phyloP scores from a whole-genome alignment of 495 filamentous ascomycete species.

The Penicillium bialowiezense region DNA sequence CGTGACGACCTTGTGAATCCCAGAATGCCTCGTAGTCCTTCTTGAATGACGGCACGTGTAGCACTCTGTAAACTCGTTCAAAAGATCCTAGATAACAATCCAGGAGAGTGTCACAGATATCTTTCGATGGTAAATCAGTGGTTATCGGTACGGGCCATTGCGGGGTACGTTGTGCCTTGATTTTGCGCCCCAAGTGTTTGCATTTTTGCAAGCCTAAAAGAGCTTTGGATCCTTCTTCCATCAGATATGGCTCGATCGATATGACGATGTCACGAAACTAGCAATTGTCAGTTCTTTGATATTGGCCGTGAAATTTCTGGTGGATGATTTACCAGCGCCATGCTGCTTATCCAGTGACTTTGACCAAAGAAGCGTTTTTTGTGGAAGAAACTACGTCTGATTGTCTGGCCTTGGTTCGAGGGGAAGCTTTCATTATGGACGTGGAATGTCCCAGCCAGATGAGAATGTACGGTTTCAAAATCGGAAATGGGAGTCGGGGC shows the following conservation, averaged over 20 bases:
- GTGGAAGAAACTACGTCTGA: constrained; percentile 44
- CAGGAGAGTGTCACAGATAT: constrained; percentile 37
- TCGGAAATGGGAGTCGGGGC: constrained; percentile 16
- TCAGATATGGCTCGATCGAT: constrained; percentile 34
- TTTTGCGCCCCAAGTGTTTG: constrained; percentile 43
- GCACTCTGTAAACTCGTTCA: constrained; percentile 51
- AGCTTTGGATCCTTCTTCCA: constrained; percentile 35
- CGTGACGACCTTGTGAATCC: constrained; percentile 16
- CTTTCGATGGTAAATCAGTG: constrained; percentile 40
- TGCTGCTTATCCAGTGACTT: constrained; percentile 52
- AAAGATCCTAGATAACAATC: constrained; percentile 40
- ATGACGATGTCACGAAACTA: constrained; percentile 42
- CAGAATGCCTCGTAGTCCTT: constrained; percentile 31
- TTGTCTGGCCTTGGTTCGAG: constrained; percentile 19
- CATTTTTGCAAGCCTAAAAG: constrained; percentile 36
- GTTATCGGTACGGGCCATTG: constrained; percentile 37
- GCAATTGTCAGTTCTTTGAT: constrained; percentile 8
- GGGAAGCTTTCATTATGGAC: constrained; percentile 20
- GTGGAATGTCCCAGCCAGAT: constrained; percentile 26
- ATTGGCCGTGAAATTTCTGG: background rate
- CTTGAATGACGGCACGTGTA: constrained; percentile 59
- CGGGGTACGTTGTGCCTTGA: constrained; percentile 41
- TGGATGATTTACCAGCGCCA: constrained; percentile 33
- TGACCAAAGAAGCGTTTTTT: constrained; percentile 55
- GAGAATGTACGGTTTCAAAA: constrained; percentile 24